Percentiles rank a stretch among this genome's conserved stretches.
phyloP scores from a whole-genome alignment of 352 stramenopile species.

The Phytopythium litorale region DNA sequence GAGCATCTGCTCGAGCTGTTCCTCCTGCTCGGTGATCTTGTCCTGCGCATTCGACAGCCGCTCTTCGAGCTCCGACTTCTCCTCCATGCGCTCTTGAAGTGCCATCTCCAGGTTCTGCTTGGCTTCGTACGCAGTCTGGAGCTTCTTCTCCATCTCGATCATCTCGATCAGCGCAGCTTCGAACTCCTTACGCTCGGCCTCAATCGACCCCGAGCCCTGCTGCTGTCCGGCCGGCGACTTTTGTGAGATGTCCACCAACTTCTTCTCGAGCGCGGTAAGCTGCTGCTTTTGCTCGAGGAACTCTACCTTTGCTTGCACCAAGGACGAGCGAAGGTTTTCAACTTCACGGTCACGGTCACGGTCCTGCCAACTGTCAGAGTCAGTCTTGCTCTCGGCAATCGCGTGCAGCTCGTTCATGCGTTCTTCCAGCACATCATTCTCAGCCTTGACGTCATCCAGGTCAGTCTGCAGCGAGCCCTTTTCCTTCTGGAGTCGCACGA shows the following conservation, averaged over 20 bases:
- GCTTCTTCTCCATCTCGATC: conserved; percentile 65
- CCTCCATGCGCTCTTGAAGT: conserved; percentile 45
- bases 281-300: conserved; percentile 55
- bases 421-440: conserved; percentile 59
- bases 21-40: conserved; percentile 44
- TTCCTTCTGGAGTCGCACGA: conserved; percentile 18
- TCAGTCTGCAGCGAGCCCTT: conserved; percentile 28
- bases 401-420: conserved; percentile 44
- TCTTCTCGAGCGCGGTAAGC: conserved; percentile 49
- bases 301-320: conserved; percentile 57
- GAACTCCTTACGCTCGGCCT: conserved; percentile 57
- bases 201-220: conserved; percentile 23
- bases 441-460: conserved; percentile 41
- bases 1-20: conserved; percentile 54
- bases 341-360: conserved; percentile 56
- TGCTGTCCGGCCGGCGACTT: conserved; percentile 19
- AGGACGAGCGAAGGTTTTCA: conserved; percentile 44
- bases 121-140: conserved; percentile 56
- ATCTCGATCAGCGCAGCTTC: conserved; percentile 57
- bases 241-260: conserved; percentile 42
- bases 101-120: conserved; percentile 48
- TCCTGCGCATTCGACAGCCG: conserved; percentile 41
- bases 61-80: conserved; percentile 42
- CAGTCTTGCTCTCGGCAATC: conserved; percentile 25
- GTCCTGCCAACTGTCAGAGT: conserved; percentile 32